Conservation (phyloP, 768 basidiomycete species). For the Tylopilus balloui region DNA sequence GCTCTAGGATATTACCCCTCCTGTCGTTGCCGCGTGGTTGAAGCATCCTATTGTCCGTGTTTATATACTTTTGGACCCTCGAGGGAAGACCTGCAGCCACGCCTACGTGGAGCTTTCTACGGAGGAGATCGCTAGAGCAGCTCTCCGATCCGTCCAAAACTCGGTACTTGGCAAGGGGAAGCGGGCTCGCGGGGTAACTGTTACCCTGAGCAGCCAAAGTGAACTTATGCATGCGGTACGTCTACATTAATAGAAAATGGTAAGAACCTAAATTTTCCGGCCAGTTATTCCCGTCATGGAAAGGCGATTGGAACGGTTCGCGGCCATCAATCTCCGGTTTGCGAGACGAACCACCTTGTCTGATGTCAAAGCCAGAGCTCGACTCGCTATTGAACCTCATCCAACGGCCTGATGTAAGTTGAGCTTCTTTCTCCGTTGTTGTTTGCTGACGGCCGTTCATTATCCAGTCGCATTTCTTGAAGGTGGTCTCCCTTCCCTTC, state of each 20-base stretch:
- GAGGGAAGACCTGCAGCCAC: constrained; percentile 82
- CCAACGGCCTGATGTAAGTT: constrained; percentile 68
- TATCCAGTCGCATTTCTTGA: constrained; percentile 75
- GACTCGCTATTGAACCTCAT: constrained; percentile 65
- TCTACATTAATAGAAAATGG: background rate
- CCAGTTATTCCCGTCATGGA: constrained; percentile 79
- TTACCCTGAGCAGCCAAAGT: constrained; percentile 74
- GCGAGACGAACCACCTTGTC: constrained; percentile 51
- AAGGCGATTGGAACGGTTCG: constrained; percentile 65
- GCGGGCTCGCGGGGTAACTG: constrained; percentile 77
- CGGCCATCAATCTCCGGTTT: constrained; percentile 65
- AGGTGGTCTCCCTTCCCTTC: constrained; percentile 79
- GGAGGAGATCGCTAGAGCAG: constrained; percentile 58
- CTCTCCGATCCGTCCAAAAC: constrained; percentile 51
- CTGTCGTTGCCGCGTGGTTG: constrained; percentile 63
- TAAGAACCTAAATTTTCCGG: constrained; percentile 1
- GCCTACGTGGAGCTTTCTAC: constrained; percentile 73
- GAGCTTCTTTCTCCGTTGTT: background rate
- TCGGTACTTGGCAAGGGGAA: constrained; percentile 71
- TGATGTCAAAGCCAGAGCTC: constrained; percentile 66
- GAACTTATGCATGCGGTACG: constrained; percentile 76
- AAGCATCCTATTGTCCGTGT: constrained; percentile 60
- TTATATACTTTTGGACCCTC: constrained; percentile 74
- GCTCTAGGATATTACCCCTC: constrained; percentile 76
- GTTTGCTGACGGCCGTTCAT: constrained; percentile 13